These are phyloP conservation scores for Aspergillus biplanus DNA, from an alignment of 495 filamentous ascomycete species.

Conservation along the genomic window DNA sequence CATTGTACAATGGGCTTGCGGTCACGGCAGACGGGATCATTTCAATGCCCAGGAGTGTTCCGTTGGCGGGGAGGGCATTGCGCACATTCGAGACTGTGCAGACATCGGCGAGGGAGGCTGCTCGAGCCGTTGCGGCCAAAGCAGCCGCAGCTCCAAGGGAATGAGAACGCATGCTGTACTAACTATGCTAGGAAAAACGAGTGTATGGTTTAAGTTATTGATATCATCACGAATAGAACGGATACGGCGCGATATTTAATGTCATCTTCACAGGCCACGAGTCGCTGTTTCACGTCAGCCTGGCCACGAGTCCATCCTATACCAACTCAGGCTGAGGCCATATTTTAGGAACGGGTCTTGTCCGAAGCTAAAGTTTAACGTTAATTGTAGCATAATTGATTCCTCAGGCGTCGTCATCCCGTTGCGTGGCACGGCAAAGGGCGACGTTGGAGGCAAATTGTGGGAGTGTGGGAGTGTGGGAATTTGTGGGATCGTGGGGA, in stretches of 20 bases:
- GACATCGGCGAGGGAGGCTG: slow-evolving; percentile 34
- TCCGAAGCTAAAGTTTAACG: no score
- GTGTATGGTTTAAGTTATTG: no score
- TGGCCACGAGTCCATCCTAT: no score
- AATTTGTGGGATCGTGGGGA: no score
- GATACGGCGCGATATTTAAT: no score
- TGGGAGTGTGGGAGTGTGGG: no score
- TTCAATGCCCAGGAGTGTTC: slow-evolving; percentile 37
- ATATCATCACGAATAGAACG: no score
- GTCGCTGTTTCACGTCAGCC: no score
- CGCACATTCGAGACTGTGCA: slow-evolving; percentile 40
- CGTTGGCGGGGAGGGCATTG: slow-evolving; percentile 37
- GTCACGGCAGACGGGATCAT: slow-evolving; percentile 36
- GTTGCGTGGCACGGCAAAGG: background rate
- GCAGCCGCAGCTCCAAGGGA: slow-evolving; percentile 28
- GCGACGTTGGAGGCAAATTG: background rate
- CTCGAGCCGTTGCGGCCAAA: slow-evolving; percentile 33
- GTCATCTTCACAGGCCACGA: no score
- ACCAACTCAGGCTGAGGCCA: no score
- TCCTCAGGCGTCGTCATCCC: background rate
- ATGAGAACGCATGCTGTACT: background rate
- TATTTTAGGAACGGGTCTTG: no score
- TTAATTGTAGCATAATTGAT: background rate
- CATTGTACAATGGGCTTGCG: slow-evolving; percentile 32
- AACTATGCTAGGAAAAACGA: background rate